These are phyloP conservation scores for Orobanche coerulescens DNA, from an alignment of 257 asterid genomes.

Conservation along the genomic window DNA sequence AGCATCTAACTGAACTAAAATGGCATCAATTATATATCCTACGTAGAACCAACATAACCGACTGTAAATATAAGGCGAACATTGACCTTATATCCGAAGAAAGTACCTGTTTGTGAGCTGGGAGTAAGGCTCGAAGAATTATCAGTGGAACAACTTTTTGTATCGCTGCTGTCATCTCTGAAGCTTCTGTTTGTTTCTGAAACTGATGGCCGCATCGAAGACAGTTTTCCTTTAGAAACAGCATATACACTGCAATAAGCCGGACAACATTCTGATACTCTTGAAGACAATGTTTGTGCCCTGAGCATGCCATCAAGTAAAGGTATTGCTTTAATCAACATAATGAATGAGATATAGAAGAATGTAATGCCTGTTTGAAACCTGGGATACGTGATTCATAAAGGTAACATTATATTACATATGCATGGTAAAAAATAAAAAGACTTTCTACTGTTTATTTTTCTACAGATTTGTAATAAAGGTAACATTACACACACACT, in stretches of 20 bases:
- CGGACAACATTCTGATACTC: slow-evolving; percentile 52
- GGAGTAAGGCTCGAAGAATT: slow-evolving; percentile 36
- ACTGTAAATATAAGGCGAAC: background rate
- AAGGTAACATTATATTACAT: too few relatives aligned
- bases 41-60: background rate
- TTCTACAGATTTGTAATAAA: too few relatives aligned
- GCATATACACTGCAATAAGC: slow-evolving; percentile 63
- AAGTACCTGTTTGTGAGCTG: slow-evolving; percentile 46
- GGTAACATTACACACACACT: too few relatives aligned
- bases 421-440: too few relatives aligned
- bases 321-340: background rate
- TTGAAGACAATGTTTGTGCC: slow-evolving; percentile 52
- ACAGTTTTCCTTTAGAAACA: slow-evolving; percentile 68
- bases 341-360: background rate
- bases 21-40: background rate
- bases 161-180: slow-evolving; percentile 42
- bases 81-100: background rate
- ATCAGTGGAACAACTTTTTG: slow-evolving; percentile 40
- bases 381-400: too few relatives aligned
- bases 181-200: slow-evolving; percentile 42
- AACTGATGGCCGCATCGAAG: slow-evolving; percentile 61
- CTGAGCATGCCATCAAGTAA: slow-evolving; percentile 27
- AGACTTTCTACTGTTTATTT: too few relatives aligned
- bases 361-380: too few relatives aligned
- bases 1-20: background rate